Percentiles rank a stretch among this genome's conserved stretches.
Evolutionary conservation across 495 filamentous ascomycete species (phyloP).

Genomic region (Penicillium ochrochloron): DNA sequence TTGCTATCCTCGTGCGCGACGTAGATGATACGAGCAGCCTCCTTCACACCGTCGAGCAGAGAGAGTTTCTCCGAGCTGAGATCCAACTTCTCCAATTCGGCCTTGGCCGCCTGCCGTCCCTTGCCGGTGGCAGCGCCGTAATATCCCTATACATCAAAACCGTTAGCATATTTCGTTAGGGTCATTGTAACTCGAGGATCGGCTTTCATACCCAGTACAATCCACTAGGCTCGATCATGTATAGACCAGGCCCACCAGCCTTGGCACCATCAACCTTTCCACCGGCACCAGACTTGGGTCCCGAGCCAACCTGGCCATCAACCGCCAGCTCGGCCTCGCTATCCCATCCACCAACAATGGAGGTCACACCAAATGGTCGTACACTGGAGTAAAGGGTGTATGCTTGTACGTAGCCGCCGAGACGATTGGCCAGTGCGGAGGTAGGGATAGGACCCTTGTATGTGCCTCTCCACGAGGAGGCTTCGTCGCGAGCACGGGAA

Average conservation of each 20-base stretch:
- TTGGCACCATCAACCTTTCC: conserved; percentile 76
- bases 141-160: conserved; percentile 65
- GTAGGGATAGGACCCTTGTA: conserved; percentile 93
- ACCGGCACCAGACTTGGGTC: conserved; percentile 76
- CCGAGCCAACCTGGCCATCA: conserved; percentile 84
- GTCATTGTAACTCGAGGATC: neutral
- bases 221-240: conserved; percentile 98
- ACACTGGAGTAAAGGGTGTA: conserved; percentile 97
- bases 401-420: conserved; percentile 94
- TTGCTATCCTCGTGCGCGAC: conserved; percentile 95
- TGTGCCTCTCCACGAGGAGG: conserved; percentile 79
- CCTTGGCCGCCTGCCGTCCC: conserved; percentile 92
- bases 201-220: conserved; percentile 76
- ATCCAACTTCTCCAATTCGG: conserved; percentile 96
- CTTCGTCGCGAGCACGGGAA: conserved; percentile 91
- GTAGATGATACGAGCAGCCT: conserved; percentile 95
- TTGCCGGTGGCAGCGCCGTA: conserved; percentile 97
- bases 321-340: conserved; percentile 76
- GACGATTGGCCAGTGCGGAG: conserved; percentile 81
- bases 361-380: conserved; percentile 93
- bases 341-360: conserved; percentile 94
- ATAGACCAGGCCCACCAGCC: conserved; percentile 86
- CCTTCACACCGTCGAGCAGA: conserved; percentile 86
- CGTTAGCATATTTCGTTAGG: neutral
- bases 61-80: conserved; percentile 76